Conservation (phyloP, 2,329 filamentous ascomycete species). For the Phaeosphaeriaceae sp. region DNA sequence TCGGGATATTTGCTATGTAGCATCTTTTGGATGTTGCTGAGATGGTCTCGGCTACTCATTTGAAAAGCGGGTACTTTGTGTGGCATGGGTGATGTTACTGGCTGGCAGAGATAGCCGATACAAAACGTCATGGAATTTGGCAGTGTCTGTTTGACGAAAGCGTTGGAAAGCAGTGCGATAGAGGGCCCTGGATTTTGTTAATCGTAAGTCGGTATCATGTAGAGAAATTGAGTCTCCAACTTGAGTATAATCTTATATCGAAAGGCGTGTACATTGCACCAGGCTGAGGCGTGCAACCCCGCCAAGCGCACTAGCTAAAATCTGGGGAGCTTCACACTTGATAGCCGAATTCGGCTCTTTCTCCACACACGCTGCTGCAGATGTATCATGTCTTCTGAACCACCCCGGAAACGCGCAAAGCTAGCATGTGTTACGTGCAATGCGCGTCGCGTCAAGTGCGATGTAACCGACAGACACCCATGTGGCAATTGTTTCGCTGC, state of each 20-base stretch:
- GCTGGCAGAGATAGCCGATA: neutral
- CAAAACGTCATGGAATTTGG: no score
- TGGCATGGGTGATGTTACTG: neutral
- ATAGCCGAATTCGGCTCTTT: constrained; percentile 34
- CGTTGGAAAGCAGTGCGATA: no score
- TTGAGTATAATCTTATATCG: no score
- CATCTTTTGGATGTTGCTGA: no score
- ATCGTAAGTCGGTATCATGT: no score
- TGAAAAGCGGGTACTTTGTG: neutral
- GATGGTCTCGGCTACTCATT: neutral
- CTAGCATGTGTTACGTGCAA: constrained; percentile 55
- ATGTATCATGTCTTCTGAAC: constrained; percentile 24
- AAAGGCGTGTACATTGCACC: no score
- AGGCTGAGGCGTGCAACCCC: neutral
- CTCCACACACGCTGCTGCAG: constrained; percentile 10
- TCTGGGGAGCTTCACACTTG: constrained; percentile 1
- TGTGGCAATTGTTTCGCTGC: constrained; percentile 51
- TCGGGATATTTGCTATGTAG: no score
- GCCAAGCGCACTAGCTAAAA: neutral
- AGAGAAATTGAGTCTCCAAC: no score
- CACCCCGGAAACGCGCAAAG: constrained; percentile 47
- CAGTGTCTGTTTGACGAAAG: no score
- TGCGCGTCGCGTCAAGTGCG: constrained; percentile 54
- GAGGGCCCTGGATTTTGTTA: no score
- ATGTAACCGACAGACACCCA: constrained; percentile 54